These are phyloP conservation scores for Boletus subparvulus DNA, from an alignment of 768 basidiomycete species.

Conservation along the genomic window DNA sequence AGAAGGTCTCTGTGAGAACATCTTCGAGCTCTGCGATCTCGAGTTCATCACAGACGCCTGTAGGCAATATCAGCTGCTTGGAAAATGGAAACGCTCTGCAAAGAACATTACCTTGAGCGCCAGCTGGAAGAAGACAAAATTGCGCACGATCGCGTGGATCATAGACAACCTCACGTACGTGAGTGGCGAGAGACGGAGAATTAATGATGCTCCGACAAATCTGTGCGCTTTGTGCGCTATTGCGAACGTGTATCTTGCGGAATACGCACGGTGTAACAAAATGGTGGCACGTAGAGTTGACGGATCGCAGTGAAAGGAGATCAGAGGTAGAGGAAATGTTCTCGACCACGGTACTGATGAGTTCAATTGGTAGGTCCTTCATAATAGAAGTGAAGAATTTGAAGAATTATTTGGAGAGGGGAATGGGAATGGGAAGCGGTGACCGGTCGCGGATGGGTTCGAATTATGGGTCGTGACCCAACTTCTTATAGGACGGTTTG, in stretches of 20 bases:
- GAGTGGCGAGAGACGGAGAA: slow-evolving; percentile 20
- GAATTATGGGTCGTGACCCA: no score
- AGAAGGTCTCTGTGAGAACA: slow-evolving; percentile 26
- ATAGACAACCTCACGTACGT: slow-evolving; percentile 30
- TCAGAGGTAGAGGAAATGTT: slow-evolving; percentile 26
- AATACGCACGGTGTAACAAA: slow-evolving; percentile 28
- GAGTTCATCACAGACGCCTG: slow-evolving; percentile 26
- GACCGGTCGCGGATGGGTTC: background rate
- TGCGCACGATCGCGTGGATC: slow-evolving; percentile 26
- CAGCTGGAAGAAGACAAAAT: slow-evolving; percentile 23
- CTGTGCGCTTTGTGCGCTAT: slow-evolving; percentile 29
- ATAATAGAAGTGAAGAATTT: slow-evolving; percentile 4
- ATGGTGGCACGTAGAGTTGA: slow-evolving; percentile 27
- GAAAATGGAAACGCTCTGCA: no score
- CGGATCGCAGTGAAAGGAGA: slow-evolving; percentile 27
- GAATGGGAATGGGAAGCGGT: no score
- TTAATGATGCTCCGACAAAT: slow-evolving; percentile 23
- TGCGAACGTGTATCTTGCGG: slow-evolving; percentile 23
- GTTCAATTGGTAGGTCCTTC: slow-evolving; percentile 29
- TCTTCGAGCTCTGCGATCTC: slow-evolving; percentile 35
- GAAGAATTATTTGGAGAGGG: no score
- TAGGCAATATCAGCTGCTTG: background rate
- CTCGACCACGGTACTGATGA: slow-evolving; percentile 24
- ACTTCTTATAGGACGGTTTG: slow-evolving; percentile 8
- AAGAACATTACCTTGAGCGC: slow-evolving; percentile 11